Conservation (phyloP, 805 yeast species). For the Candida incommunis region DNA sequence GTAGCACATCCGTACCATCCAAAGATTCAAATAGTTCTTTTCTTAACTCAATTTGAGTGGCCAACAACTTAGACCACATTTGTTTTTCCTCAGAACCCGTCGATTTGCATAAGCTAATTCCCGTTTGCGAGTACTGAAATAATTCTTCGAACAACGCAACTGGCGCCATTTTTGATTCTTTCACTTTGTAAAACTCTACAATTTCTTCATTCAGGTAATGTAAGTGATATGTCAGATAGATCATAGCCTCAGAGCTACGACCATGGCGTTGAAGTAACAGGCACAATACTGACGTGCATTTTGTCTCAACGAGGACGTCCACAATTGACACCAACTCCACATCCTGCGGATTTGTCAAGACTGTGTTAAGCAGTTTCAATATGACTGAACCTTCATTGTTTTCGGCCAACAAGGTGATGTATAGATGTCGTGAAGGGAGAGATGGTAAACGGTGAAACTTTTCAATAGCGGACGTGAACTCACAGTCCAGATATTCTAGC, state of each 20-base stretch:
- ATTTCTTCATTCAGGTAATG: conserved; percentile 8
- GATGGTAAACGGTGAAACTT: conserved; percentile 1
- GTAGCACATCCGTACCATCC: too few relatives aligned
- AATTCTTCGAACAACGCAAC: conserved; percentile 3
- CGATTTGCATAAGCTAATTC: conserved; percentile 12
- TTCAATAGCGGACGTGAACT: conserved; percentile 6
- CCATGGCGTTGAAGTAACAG: conserved; percentile 12
- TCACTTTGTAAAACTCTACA: neutral
- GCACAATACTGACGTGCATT: conserved; percentile 16
- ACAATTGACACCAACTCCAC: conserved; percentile 17
- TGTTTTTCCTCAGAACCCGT: conserved; percentile 17
- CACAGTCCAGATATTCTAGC: conserved; percentile 11
- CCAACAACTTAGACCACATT: conserved; percentile 28
- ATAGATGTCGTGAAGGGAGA: conserved; percentile 10
- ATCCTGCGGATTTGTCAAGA: conserved; percentile 18
- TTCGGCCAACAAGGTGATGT: conserved; percentile 10
- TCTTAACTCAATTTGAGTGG: conserved; percentile 17
- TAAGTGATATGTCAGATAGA: conserved; percentile 16
- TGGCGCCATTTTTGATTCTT: neutral
- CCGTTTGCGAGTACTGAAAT: conserved; percentile 11
- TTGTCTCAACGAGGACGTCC: conserved; percentile 13
- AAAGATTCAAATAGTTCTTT: neutral
- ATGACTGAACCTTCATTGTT: conserved; percentile 11
- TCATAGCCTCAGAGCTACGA: conserved; percentile 18
- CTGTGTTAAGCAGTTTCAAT: conserved; percentile 15